These are phyloP conservation scores for Hyaloraphidium curvatum DNA, from an alignment of 192 early-diverging fungal genomes.

Conservation along the genomic window DNA sequence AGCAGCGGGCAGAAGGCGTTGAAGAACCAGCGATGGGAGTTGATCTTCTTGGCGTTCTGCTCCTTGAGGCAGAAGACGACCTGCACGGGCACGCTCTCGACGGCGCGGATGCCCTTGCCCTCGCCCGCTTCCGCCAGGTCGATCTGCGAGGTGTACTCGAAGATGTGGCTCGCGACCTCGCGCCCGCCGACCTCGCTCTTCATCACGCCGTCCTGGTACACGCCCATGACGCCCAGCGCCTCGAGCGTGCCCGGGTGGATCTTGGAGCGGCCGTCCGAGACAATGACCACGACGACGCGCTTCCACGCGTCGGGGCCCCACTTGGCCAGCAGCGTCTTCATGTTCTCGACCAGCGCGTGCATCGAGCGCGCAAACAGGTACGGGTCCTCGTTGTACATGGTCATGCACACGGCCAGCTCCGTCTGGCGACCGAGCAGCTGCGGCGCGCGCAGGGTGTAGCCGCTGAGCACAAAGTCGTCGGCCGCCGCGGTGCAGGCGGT, in stretches of 20 bases:
- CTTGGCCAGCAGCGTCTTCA: no score
- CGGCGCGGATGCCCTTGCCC: slow-evolving; percentile 40
- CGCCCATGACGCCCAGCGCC: slow-evolving; percentile 9
- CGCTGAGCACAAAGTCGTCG: not conserved
- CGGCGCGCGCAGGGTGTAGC: not conserved
- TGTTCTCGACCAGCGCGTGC: slow-evolving; percentile 74
- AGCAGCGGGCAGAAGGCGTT: slow-evolving; percentile 69
- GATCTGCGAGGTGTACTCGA: slow-evolving; percentile 60
- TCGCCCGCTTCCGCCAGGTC: slow-evolving; percentile 15
- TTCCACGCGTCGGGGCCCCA: slow-evolving; percentile 1
- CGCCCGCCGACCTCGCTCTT: slow-evolving; percentile 46
- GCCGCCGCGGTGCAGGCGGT: no score
- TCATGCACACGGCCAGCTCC: not conserved
- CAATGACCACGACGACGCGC: not conserved
- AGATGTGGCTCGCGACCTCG: slow-evolving; percentile 45
- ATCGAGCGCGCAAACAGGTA: not conserved
- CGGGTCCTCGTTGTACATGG: not conserved
- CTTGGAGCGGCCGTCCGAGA: not conserved
- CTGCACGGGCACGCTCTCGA: slow-evolving; percentile 48
- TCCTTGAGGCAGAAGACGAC: slow-evolving; percentile 77
- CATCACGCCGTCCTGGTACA: slow-evolving; percentile 46
- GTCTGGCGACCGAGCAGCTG: not conserved
- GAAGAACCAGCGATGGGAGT: slow-evolving; percentile 27
- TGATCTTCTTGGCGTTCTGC: slow-evolving; percentile 84
- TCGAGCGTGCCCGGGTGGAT: not conserved